A percentile compares a stretch with the other conserved stretches of the same genome.
phyloP scores from a whole-genome alignment of 2,329 filamentous ascomycete species.

The Pseudopithomyces chartarum region DNA sequence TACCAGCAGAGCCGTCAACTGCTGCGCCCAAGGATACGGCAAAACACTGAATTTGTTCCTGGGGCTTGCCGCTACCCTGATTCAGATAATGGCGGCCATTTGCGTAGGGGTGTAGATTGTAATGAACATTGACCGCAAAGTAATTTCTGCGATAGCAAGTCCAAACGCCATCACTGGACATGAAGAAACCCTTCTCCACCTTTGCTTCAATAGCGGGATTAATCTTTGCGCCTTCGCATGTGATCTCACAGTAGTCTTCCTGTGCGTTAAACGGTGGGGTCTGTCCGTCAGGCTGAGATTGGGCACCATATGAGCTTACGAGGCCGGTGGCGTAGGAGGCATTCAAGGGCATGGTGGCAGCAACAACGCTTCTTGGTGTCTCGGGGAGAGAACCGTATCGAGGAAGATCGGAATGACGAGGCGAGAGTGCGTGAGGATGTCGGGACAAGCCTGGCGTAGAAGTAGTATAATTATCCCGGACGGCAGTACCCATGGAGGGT shows the following conservation, averaged over 20 bases:
- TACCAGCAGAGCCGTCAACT: constrained; percentile 75
- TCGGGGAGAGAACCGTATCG: constrained; percentile 43
- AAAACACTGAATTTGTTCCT: constrained; percentile 71
- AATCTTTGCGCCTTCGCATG: constrained; percentile 64
- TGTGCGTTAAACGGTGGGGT: constrained; percentile 54
- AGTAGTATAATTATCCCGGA: constrained; percentile 53
- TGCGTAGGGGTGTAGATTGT: constrained; percentile 68
- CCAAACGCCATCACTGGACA: constrained; percentile 76
- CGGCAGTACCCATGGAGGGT: constrained; percentile 45
- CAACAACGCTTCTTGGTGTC: constrained; percentile 43
- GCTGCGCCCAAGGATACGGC: constrained; percentile 85
- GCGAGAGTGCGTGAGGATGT: constrained; percentile 38
- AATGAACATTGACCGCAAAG: constrained; percentile 83
- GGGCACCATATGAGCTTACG: constrained; percentile 19
- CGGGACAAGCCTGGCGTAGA: constrained; percentile 44
- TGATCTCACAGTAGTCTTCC: constrained; percentile 63
- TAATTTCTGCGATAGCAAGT: constrained; percentile 93
- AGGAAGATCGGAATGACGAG: constrained; percentile 40
- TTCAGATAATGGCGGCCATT: constrained; percentile 63
- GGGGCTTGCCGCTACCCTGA: constrained; percentile 48
- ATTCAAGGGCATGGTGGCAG: constrained; percentile 36
- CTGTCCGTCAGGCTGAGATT: constrained; percentile 27
- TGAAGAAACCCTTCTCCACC: constrained; percentile 90
- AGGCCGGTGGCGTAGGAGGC: constrained; percentile 24
- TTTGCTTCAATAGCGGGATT: constrained; percentile 76